These are phyloP conservation scores for Penicillium crustosum DNA, from an alignment of 2,329 filamentous ascomycete genomes.

Conservation along the genomic window DNA sequence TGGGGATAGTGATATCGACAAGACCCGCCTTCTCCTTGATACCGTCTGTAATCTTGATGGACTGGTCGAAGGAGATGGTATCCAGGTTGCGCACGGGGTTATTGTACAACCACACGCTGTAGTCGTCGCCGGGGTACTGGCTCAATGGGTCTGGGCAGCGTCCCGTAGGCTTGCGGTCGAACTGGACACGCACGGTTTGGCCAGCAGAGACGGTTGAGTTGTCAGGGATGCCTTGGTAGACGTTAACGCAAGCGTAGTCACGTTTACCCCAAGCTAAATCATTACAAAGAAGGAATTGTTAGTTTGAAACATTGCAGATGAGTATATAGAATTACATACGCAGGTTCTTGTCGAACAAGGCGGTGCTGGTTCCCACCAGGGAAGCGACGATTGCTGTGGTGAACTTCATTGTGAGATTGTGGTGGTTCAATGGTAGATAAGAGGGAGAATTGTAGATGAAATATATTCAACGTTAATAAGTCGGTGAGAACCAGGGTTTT, in stretches of 20 bases:
- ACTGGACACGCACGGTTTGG: conserved; percentile 26
- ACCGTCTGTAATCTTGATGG: conserved; percentile 20
- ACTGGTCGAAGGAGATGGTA: conserved; percentile 22
- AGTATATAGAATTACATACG: conserved; percentile 21
- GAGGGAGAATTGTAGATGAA: background rate
- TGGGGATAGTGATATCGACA: conserved; percentile 28
- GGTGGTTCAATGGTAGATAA: background rate
- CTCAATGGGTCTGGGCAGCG: conserved; percentile 25
- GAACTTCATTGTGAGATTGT: conserved; percentile 30
- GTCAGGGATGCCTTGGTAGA: conserved; percentile 35
- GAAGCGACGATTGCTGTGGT: conserved; percentile 25
- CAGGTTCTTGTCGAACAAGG: conserved; percentile 34
- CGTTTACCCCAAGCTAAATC: conserved; percentile 35
- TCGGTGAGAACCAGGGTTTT: background rate
- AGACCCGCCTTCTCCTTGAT: conserved; percentile 21
- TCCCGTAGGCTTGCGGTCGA: conserved; percentile 28
- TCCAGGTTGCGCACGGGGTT: conserved; percentile 29
- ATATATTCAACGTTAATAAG: background rate
- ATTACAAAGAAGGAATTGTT: background rate
- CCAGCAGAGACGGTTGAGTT: conserved; percentile 30
- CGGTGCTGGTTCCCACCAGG: conserved; percentile 27
- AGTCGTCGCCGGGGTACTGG: conserved; percentile 25
- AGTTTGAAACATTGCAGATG: background rate
- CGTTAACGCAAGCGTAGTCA: conserved; percentile 35
- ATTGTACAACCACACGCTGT: conserved; percentile 33